These are phyloP conservation scores for Saccharata proteae DNA, from an alignment of 2,329 filamentous ascomycete genomes.

Conservation along the genomic window DNA sequence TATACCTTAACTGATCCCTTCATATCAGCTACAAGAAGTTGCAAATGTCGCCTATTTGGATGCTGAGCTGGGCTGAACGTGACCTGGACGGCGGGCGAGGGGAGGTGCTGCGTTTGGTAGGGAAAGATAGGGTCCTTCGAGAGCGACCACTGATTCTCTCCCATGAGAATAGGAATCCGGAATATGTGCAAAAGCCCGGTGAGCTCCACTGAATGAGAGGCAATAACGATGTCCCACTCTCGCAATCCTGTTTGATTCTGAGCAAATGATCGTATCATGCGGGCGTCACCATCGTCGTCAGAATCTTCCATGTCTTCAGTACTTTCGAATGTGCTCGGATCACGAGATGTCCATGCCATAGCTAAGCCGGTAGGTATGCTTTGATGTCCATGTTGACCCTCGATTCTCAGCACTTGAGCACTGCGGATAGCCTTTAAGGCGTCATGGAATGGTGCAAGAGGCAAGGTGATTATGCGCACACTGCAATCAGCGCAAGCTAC, in stretches of 20 bases:
- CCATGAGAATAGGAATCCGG: constrained; percentile 22
- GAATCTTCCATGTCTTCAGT: constrained; percentile 21
- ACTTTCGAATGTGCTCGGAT: constrained; percentile 10
- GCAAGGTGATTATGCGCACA: constrained; percentile 42
- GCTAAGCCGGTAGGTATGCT: constrained; percentile 39
- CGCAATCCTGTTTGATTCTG: constrained; percentile 13
- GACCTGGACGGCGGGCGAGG: constrained; percentile 38
- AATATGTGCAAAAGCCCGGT: constrained; percentile 29
- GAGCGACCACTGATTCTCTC: constrained; percentile 23
- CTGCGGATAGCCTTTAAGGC: constrained; percentile 23
- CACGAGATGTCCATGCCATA: constrained; percentile 37
- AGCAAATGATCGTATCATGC: background rate
- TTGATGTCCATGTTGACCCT: constrained; percentile 35
- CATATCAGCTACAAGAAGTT: constrained; percentile 42
- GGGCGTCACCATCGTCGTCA: constrained; percentile 11
- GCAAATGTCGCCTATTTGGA: constrained; percentile 40
- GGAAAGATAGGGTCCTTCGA: constrained; percentile 28
- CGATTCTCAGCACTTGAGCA: constrained; percentile 37
- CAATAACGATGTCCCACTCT: constrained; percentile 29
- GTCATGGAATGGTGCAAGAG: constrained; percentile 40
- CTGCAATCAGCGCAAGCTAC: constrained; percentile 45
- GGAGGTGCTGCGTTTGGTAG: constrained; percentile 35
- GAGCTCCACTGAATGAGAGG: constrained; percentile 28
- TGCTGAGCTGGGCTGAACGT: constrained; percentile 42
- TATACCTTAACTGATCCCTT: constrained; percentile 47